Evolutionary conservation across 495 filamentous ascomycete genomes (phyloP).

Genomic region (Thozetella sp.): DNA sequence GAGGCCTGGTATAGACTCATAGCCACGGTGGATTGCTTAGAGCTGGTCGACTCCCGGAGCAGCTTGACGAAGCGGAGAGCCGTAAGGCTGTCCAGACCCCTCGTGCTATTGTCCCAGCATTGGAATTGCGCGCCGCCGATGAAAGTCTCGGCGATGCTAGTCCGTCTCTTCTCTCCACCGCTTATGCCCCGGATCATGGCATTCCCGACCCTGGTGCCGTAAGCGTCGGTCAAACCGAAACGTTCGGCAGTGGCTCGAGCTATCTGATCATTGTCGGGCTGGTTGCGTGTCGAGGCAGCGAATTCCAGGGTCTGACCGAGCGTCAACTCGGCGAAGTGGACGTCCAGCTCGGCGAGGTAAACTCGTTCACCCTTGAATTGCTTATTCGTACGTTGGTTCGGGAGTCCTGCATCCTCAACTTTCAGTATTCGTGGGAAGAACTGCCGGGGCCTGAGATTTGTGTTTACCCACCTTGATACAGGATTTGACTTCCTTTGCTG

Average conservation of each 20-base stretch:
- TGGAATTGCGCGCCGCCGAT: constrained; percentile 43
- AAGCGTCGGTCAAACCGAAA: constrained; percentile 78
- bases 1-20: constrained; percentile 86
- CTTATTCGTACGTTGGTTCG: constrained; percentile 66
- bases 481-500: constrained; percentile 69
- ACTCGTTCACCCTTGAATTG: constrained; percentile 80
- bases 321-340: constrained; percentile 76
- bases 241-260: constrained; percentile 71
- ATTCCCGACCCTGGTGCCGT: constrained; percentile 83
- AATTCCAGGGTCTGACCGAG: constrained; percentile 84
- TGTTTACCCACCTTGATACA: constrained; percentile 44
- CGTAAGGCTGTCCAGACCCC: constrained; percentile 80
- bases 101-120: constrained; percentile 74
- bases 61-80: constrained; percentile 80
- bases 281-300: constrained; percentile 81
- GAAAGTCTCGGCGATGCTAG: constrained; percentile 55
- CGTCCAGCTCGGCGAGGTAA: constrained; percentile 82
- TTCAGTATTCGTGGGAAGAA: neutral
- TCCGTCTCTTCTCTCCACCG: constrained; percentile 61
- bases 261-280: constrained; percentile 64
- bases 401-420: constrained; percentile 62
- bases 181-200: constrained; percentile 76
- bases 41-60: constrained; percentile 80
- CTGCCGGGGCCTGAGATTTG: too few species aligned
- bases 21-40: constrained; percentile 77